A percentile compares a stretch with the other conserved stretches of the same genome.
Conservation (phyloP, 306 rosid species). For the Fragaria iinumae region DNA sequence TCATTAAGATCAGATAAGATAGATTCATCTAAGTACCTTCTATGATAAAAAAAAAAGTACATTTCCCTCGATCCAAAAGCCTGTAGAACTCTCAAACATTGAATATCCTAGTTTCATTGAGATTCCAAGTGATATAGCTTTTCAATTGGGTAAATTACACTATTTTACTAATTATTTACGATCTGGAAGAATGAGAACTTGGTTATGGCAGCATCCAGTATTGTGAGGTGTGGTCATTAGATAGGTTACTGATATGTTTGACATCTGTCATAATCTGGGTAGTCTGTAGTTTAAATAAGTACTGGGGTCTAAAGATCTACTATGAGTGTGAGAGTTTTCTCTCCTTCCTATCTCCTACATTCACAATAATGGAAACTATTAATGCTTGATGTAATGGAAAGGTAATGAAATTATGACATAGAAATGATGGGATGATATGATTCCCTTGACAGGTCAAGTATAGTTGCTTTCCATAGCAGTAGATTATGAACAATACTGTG, state of each 20-base stretch:
- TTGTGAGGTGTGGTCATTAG: not conserved
- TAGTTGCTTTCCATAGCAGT: too few species aligned
- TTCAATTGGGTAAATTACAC: not conserved
- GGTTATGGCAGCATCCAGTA: not conserved
- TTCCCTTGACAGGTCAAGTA: not conserved
- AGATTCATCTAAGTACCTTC: not conserved
- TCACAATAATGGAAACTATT: too few species aligned
- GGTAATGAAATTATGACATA: not conserved
- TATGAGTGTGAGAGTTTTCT: too few species aligned
- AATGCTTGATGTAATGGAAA: not conserved
- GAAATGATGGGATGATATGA: not conserved
- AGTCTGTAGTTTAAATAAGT: too few species aligned
- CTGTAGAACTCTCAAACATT: not conserved
- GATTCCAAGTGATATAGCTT: not conserved
- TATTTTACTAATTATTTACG: not conserved
- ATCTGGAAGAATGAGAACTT: conserved; percentile 6
- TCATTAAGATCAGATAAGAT: not conserved
- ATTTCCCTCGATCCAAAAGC: not conserved
- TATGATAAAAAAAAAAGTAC: not conserved
- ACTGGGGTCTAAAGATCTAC: too few species aligned
- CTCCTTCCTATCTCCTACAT: too few species aligned
- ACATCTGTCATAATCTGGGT: too few species aligned
- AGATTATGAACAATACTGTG: not conserved
- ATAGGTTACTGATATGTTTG: not conserved
- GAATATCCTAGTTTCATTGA: not conserved